These are phyloP conservation scores for Coccomyxa sp. DNA, from an alignment of 139 green algal species.

Conservation along the genomic window DNA sequence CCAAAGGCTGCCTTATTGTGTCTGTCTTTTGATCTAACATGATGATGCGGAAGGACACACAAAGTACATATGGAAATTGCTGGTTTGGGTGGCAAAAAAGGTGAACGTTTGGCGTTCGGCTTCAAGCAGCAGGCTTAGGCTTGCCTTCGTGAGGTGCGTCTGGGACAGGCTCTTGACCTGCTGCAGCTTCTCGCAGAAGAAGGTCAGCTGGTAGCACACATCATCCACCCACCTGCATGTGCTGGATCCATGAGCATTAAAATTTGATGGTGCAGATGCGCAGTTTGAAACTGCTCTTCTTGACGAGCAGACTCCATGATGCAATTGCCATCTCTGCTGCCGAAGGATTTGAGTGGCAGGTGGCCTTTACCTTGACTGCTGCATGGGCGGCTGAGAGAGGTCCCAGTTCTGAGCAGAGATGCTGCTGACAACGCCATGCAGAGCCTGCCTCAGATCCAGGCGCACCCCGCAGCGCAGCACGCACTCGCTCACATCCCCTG, in stretches of 20 bases:
- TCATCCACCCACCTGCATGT: conserved; percentile 31
- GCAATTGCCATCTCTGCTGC: neutral
- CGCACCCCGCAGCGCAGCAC: conserved; percentile 22
- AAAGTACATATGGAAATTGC: too few relatives aligned
- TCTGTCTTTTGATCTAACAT: neutral
- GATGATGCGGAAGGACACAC: too few relatives aligned
- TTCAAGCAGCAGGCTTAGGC: neutral
- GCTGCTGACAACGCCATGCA: conserved; percentile 17
- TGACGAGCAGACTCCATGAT: neutral
- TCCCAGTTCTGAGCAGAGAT: conserved; percentile 24
- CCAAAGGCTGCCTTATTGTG: neutral
- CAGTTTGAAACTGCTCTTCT: neutral
- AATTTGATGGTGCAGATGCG: neutral
- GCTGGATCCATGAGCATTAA: neutral
- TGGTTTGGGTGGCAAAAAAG: neutral
- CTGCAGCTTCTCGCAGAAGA: conserved; percentile 28
- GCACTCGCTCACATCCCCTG: conserved; percentile 29
- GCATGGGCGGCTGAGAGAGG: conserved; percentile 19
- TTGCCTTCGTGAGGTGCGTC: neutral
- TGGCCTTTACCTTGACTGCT: neutral
- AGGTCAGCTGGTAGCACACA: conserved; percentile 20
- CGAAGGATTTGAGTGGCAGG: neutral
- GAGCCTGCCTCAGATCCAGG: conserved; percentile 23
- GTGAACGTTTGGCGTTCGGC: neutral
- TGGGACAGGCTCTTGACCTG: conserved; percentile 11